phyloP scores from a whole-genome alignment of 495 filamentous ascomycete genomes.

The Pseudomonodictys pantanalensis region DNA sequence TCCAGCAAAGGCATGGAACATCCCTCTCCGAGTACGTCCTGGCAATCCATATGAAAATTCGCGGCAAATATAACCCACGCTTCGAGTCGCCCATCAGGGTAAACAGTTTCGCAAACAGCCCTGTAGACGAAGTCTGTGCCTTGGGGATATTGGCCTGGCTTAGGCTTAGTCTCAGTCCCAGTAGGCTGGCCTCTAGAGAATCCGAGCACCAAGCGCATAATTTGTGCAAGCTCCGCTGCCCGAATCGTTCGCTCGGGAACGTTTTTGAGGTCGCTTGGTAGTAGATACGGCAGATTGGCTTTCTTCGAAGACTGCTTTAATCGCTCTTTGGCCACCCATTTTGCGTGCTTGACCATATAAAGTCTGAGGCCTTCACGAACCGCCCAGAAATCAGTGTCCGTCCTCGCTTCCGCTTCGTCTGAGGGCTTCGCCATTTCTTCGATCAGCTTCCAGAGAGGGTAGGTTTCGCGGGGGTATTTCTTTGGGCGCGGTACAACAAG shows the following conservation, averaged over 20 bases:
- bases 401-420: not conserved
- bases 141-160: no score
- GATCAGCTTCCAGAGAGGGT: not conserved
- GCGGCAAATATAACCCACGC: no score
- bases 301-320: no score
- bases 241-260: not conserved
- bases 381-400: not conserved
- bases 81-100: no score
- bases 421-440: not conserved
- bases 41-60: no score
- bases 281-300: not conserved
- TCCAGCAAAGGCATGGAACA: no score
- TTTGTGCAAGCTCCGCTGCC: not conserved
- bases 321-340: not conserved
- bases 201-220: no score
- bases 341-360: not conserved
- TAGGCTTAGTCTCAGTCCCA: no score
- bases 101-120: no score
- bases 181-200: no score
- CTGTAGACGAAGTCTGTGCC: no score
- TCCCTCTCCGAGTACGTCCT: no score
- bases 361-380: not conserved
- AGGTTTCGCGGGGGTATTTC: not conserved
- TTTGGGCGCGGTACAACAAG: not conserved
- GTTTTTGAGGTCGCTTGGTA: not conserved